Conservation (phyloP, 1,284 basidiomycete species). For the Rhizopogon hawkerae region DNA sequence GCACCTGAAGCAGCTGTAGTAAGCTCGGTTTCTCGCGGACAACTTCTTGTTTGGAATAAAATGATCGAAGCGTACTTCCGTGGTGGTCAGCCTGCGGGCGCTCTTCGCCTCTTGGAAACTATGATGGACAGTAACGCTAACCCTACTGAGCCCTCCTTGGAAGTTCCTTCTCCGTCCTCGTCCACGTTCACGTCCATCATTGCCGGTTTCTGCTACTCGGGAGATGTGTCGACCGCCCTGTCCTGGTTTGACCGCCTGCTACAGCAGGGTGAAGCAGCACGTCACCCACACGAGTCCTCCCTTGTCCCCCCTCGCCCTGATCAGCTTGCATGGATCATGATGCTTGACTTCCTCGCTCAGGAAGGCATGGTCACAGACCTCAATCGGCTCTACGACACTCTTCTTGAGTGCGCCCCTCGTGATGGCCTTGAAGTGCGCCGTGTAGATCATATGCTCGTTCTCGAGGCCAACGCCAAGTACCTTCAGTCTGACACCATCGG, state of each 20-base stretch:
- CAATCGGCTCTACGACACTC: conserved; percentile 41
- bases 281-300: conserved; percentile 33
- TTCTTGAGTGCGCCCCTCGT: conserved; percentile 27
- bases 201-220: conserved; percentile 52
- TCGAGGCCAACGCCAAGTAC: conserved; percentile 34
- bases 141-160: conserved; percentile 25
- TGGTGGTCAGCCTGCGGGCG: conserved; percentile 54
- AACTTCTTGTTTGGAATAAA: conserved; percentile 57
- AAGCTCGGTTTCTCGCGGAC: conserved; percentile 20
- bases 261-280: conserved; percentile 31
- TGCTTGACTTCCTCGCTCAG: conserved; percentile 46
- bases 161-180: conserved; percentile 50
- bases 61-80: conserved; percentile 75
- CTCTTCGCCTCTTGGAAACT: conserved; percentile 60
- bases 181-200: conserved; percentile 64
- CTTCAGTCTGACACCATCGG: conserved; percentile 21
- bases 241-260: conserved; percentile 65
- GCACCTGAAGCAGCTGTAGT: conserved; percentile 7
- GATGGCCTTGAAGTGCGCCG: conserved; percentile 31
- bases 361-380: conserved; percentile 43
- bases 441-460: conserved; percentile 27
- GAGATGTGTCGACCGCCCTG: conserved; percentile 58
- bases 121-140: conserved; percentile 52
- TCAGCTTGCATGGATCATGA: conserved; percentile 39
- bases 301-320: conserved; percentile 43